A percentile compares a stretch with the other conserved stretches of the same genome.
These are phyloP conservation scores for Boletus patriciae DNA, from an alignment of 768 basidiomycete genomes.

Conservation along the genomic window DNA sequence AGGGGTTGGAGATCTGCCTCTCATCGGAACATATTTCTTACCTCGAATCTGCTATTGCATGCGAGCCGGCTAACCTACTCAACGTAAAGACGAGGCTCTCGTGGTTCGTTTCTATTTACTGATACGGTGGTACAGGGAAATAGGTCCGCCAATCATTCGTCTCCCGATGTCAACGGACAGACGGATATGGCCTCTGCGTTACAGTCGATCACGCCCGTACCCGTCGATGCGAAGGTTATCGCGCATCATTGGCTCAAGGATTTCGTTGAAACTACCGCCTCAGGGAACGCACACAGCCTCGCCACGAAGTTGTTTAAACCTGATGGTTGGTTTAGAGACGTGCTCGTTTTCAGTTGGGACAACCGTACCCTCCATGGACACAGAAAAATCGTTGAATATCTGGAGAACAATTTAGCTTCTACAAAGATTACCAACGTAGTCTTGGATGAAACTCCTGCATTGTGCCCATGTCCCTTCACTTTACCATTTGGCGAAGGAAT, in stretches of 20 bases:
- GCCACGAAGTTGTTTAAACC: background rate
- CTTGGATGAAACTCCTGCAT: slow-evolving; percentile 1
- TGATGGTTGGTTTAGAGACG: slow-evolving; percentile 5
- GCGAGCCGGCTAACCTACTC: background rate
- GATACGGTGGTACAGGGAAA: background rate
- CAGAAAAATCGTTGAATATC: background rate
- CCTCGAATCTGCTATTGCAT: background rate
- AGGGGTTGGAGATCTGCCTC: background rate
- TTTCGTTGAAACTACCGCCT: background rate
- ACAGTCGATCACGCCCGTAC: background rate
- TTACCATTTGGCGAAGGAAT: slow-evolving; percentile 5
- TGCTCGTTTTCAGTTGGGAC: slow-evolving; percentile 5
- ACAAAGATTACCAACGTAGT: background rate
- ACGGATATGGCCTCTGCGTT: too few relatives aligned
- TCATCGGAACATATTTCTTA: background rate
- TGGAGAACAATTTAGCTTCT: background rate
- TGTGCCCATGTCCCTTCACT: background rate
- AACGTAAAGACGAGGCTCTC: background rate
- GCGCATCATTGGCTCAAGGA: background rate
- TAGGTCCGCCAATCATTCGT: background rate
- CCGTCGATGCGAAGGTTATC: background rate
- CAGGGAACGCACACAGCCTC: background rate
- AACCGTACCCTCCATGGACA: slow-evolving; percentile 4
- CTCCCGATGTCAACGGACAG: background rate
- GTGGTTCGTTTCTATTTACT: background rate